These are phyloP conservation scores for Isabelozyma pseudorhagii DNA, from an alignment of 805 yeast genomes.

Conservation along the genomic window DNA sequence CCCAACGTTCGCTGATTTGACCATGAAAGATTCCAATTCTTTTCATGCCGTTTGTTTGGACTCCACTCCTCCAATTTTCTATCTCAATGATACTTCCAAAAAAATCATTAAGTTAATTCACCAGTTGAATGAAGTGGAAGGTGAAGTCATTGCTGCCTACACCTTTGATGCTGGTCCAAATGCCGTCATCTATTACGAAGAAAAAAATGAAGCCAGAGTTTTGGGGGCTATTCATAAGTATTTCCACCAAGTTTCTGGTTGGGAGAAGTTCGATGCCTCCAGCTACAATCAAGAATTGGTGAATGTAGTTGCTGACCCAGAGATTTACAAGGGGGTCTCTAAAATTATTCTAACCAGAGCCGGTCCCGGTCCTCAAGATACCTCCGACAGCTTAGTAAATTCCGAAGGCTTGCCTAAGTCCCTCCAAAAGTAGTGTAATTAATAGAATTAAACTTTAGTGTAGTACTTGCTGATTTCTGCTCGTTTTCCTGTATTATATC, in stretches of 20 bases:
- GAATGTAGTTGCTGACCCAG: conserved; percentile 43
- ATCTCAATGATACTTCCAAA: conserved; percentile 87
- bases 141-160: conserved; percentile 82
- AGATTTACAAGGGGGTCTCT: conserved; percentile 68
- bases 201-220: conserved; percentile 67
- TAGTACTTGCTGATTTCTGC: neutral
- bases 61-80: conserved; percentile 92
- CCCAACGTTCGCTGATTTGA: conserved; percentile 75
- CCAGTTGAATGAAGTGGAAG: conserved; percentile 64
- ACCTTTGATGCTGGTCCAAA: conserved; percentile 99
- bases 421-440: conserved; percentile 18
- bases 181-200: conserved; percentile 89
- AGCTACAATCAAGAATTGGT: conserved; percentile 10
- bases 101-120: conserved; percentile 77
- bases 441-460: neutral
- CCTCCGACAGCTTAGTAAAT: conserved; percentile 55
- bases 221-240: conserved; percentile 65
- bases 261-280: conserved; percentile 44
- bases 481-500: too few species aligned
- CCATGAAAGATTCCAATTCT: conserved; percentile 95
- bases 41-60: conserved; percentile 98
- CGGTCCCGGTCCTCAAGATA: conserved; percentile 81
- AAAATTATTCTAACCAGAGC: conserved; percentile 80
- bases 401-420: conserved; percentile 53
- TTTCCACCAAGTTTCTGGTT: conserved; percentile 63